Base-by-base conservation (phyloP, 805 yeast species). In the Wickerhamomyces queroliae region DNA sequence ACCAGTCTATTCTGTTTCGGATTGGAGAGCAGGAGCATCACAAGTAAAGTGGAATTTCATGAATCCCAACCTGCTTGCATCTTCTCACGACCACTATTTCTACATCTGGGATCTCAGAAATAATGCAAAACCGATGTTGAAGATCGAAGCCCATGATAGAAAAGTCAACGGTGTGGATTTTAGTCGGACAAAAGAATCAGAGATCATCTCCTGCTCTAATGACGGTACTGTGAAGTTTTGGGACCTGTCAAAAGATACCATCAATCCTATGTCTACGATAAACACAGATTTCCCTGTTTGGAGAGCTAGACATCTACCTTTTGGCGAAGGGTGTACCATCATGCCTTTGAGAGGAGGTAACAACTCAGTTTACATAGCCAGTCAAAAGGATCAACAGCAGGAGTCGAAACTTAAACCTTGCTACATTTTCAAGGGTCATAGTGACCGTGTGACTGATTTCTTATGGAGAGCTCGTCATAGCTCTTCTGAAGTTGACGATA, bases 11-110 rank as follows among this genome's bases (percentile, higher is more conserved):
- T 72, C 79, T 35, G 89, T 87, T 64, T 87, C 96, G n/a, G 96
- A 91, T 55, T 93, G 96, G 95, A 66, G 85, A 41, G 95, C 96
- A 1, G 91, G 95, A 2, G 95, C 97, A 3, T 77, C 95, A 0
- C 98, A 91, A 59, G 96, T 89, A 13, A 89, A 91, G 56, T 93
- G 98, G 97, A 87, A 83, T 57, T 78, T 78, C 47, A 67, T 70
- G 33, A 81, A 90, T 51, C 78, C 88, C 2, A 72, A 84, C 53
- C 72, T 89, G 23, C 54, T 93, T 21, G 96, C 97, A 0, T 80
- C 93, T 1, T 72, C 95, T 7, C 99, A 93, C 56, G 95, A 87
- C 52, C 76, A 83, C 52, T 70, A 79, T 37, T 73, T 91, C 31
- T 78, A 79, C 43, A 66, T 93, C 1, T 93, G 99, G 99, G 99